phyloP scores from a whole-genome alignment of 2,329 filamentous ascomycete genomes.

The Neocatenulostroma microsporum region DNA sequence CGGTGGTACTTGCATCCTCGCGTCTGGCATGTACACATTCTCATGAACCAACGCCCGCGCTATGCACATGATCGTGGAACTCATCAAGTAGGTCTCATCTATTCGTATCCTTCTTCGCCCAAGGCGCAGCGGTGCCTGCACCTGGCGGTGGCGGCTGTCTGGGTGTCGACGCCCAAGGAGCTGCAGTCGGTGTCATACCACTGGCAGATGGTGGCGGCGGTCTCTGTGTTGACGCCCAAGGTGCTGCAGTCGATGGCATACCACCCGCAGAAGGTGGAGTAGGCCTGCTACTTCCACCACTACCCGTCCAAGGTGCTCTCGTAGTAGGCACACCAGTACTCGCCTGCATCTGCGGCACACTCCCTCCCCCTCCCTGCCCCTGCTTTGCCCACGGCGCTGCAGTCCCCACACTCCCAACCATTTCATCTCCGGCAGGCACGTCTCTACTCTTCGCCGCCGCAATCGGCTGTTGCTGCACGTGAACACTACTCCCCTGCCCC shows the following conservation, averaged over 20 bases:
- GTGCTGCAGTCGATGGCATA: slow-evolving; percentile 13
- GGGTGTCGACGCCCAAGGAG: slow-evolving; percentile 17
- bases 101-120: slow-evolving; percentile 2
- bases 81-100: too few species aligned
- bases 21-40: too few species aligned
- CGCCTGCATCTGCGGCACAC: slow-evolving; percentile 18
- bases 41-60: too few species aligned
- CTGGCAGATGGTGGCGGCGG: background rate
- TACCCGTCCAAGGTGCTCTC: slow-evolving; percentile 21
- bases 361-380: slow-evolving; percentile 1
- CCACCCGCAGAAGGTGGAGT: too few species aligned
- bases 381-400: slow-evolving; percentile 22
- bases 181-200: slow-evolving; percentile 6
- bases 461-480: slow-evolving; percentile 25
- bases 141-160: background rate
- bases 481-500: slow-evolving; percentile 14
- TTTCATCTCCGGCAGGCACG: slow-evolving; percentile 13
- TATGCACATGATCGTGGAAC: too few species aligned
- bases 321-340: slow-evolving; percentile 23
- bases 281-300: too few species aligned
- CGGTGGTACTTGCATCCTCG: too few species aligned
- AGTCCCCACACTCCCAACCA: slow-evolving; percentile 13
- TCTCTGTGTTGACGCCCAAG: slow-evolving; percentile 15
- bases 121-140: slow-evolving; percentile 3
- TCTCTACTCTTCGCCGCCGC: slow-evolving; percentile 15